These are phyloP conservation scores for Aspergillus sp. DNA, from an alignment of 2,329 filamentous ascomycete genomes.

Conservation along the genomic window DNA sequence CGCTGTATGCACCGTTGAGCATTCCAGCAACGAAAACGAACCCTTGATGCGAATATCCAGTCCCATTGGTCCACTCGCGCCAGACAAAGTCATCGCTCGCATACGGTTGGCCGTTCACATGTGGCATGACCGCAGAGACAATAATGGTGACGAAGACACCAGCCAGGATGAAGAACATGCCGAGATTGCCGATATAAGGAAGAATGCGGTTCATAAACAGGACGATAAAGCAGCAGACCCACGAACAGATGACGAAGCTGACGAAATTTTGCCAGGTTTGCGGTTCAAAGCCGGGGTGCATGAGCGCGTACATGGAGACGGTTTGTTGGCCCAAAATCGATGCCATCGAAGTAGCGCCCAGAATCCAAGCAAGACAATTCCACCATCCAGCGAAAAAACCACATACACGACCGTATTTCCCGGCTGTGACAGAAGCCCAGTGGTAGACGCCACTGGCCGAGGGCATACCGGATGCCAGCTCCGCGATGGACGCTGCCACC, in stretches of 20 bases:
- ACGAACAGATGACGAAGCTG: conserved; percentile 49
- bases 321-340: conserved; percentile 53
- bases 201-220: conserved; percentile 49
- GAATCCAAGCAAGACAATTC: conserved; percentile 49
- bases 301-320: conserved; percentile 54
- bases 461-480: conserved; percentile 55
- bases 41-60: conserved; percentile 41
- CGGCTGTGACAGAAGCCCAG: conserved; percentile 53
- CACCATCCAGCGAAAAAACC: conserved; percentile 41
- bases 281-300: conserved; percentile 46
- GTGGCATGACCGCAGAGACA: conserved; percentile 48
- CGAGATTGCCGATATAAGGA: conserved; percentile 47
- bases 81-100: conserved; percentile 49
- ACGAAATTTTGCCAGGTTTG: conserved; percentile 54
- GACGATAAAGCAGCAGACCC: conserved; percentile 45
- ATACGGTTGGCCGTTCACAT: conserved; percentile 32
- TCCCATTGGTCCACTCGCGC: conserved; percentile 45
- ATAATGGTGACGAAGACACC: conserved; percentile 48
- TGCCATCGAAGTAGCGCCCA: conserved; percentile 52
- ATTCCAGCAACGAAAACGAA: conserved; percentile 60
- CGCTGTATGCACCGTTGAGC: conserved; percentile 60
- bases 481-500: conserved; percentile 52
- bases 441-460: conserved; percentile 54
- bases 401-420: conserved; percentile 46
- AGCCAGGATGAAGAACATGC: conserved; percentile 49